Evolutionary conservation across 495 filamentous ascomycete species (phyloP), one percentile per base, ranked within the genome.

Genomic region (Tricharina praecox): DNA sequence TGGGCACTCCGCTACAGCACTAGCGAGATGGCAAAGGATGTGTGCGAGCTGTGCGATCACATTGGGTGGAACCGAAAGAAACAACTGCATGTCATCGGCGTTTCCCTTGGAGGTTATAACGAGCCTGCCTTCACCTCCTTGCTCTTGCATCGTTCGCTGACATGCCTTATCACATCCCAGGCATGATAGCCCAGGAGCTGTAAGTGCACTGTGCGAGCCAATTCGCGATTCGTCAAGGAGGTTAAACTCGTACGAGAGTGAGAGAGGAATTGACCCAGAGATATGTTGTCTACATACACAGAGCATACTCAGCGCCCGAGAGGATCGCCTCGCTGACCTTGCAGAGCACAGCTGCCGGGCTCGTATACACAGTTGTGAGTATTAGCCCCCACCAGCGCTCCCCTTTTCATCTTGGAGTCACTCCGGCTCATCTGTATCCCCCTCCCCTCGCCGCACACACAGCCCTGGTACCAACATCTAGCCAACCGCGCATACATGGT

Each of bases 171-270:
- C n/a, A n/a, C n/a, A n/a, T n/a, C n/a, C 16, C 35, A 62, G 59
- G 59, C 52, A 92, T 93, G 85, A 90, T 93, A 58, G 77, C 80
- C 11, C 85, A 92, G 64, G 85, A 93, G 62, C 83, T 33, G 72
- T 74, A 64, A 45, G 63, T 49, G 8, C 39, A 41, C 33, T 23
- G 3, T 4, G 23, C 20, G 3, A 23, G 7, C 19, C 13, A 3
- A 32, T 15, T 46, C 13, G 24, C 4, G 4, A 34, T 21, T 33
- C 11, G 4, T 8, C n/a, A n/a, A n/a, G n/a, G n/a, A n/a, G n/a
- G n/a, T n/a, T n/a, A n/a, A n/a, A n/a, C n/a, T n/a, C n/a, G n/a
- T n/a, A n/a, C n/a, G n/a, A n/a, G n/a, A n/a, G n/a, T n/a, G n/a
- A n/a, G n/a, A n/a, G n/a, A n/a, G n/a, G n/a, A n/a, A n/a, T n/a